phyloP scores from a whole-genome alignment of 2,329 filamentous ascomycete genomes.

The Sclerotinia glacialis region DNA sequence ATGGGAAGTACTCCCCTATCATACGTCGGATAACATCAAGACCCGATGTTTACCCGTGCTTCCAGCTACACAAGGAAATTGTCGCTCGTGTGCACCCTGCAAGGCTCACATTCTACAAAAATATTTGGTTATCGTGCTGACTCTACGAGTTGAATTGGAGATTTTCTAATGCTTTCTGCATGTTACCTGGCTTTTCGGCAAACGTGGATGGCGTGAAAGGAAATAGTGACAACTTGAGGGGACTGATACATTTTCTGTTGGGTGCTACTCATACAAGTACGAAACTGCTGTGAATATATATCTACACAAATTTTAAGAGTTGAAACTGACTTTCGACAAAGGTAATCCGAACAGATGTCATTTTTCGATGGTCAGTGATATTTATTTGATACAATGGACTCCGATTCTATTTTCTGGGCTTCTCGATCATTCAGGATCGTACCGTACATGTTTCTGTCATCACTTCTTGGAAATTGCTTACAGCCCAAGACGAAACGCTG shows the following conservation, averaged over 20 bases:
- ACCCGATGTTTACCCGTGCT: not conserved
- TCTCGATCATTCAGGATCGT: not conserved
- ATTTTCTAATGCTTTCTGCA: too few species aligned
- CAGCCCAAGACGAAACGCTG: too few species aligned
- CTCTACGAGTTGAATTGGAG: too few species aligned
- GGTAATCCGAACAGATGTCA: not conserved
- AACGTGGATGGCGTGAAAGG: too few species aligned
- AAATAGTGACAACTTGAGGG: too few species aligned
- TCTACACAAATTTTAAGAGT: not conserved
- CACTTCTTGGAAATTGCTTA: too few species aligned
- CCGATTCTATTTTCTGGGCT: not conserved
- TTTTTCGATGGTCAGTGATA: not conserved
- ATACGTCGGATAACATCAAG: not conserved
- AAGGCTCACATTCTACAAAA: too few species aligned
- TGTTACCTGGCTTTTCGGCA: too few species aligned
- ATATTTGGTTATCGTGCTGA: too few species aligned
- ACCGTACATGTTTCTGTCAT: not conserved
- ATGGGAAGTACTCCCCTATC: not conserved
- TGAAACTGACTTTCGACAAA: not conserved
- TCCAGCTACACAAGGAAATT: not conserved
- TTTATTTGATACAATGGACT: not conserved
- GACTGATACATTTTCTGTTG: too few species aligned
- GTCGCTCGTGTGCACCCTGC: too few species aligned
- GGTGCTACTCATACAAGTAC: too few species aligned
- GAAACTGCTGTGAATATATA: not conserved